Percentiles rank a stretch among this genome's conserved stretches.
phyloP scores from a whole-genome alignment of 306 rosid species.

The Medicago arabica region DNA sequence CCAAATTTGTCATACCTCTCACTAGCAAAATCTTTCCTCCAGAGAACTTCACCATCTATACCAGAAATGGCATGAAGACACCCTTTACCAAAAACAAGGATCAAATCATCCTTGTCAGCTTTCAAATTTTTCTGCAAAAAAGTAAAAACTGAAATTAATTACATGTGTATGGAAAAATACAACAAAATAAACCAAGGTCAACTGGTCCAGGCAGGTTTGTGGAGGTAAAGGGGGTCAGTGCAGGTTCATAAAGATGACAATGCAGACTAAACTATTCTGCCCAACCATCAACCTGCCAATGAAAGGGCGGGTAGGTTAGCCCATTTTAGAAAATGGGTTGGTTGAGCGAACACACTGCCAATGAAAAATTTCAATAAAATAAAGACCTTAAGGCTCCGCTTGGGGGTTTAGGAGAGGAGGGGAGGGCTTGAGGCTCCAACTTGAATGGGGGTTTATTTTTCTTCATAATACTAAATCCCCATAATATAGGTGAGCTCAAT shows the following conservation, averaged over 20 bases:
- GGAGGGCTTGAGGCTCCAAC: too few relatives aligned
- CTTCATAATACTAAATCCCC: too few relatives aligned
- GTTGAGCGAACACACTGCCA: neutral
- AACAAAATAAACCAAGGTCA: conserved; percentile 19
- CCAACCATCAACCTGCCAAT: neutral
- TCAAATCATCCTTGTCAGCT: conserved; percentile 71
- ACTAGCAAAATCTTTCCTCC: conserved; percentile 73
- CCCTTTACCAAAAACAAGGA: conserved; percentile 79
- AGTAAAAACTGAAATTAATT: conserved; percentile 44
- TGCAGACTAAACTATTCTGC: neutral
- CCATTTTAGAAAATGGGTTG: conserved; percentile 1
- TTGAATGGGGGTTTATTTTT: too few relatives aligned
- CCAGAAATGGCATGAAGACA: conserved; percentile 81
- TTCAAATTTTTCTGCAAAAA: conserved; percentile 76
- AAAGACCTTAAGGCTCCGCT: neutral
- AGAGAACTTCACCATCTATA: conserved; percentile 78
- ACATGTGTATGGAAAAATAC: conserved; percentile 30
- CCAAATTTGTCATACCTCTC: conserved; percentile 63
- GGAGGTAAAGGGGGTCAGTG: neutral
- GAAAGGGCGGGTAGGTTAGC: neutral
- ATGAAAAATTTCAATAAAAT: neutral
- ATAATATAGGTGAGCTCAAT: too few relatives aligned
- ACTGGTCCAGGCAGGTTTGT: conserved; percentile 28
- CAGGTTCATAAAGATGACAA: conserved; percentile 20
- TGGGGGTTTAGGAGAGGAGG: too few relatives aligned